Evolutionary conservation across 2,329 filamentous ascomycete species (phyloP).

Genomic region (Pseudogymnoascus sp.): DNA sequence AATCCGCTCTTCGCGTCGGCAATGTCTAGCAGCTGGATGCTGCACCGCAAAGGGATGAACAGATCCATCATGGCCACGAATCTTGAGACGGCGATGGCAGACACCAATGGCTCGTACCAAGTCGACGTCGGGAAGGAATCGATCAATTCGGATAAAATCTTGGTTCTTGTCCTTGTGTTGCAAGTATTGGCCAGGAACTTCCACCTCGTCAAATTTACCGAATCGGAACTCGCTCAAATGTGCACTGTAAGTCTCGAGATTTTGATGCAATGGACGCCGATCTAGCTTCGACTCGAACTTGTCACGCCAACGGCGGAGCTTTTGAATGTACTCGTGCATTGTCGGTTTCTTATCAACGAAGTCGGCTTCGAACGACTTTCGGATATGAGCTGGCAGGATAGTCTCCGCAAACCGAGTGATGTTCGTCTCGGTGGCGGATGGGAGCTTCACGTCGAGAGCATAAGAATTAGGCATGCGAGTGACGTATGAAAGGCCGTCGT

Average conservation of each 20-base stretch:
- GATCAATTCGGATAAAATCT: conserved; percentile 94
- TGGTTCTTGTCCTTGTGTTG: conserved; percentile 99
- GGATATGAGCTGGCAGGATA: conserved; percentile 87
- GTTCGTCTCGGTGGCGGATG: conserved; percentile 83
- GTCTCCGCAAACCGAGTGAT: conserved; percentile 96
- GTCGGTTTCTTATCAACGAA: conserved; percentile 93
- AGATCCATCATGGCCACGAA: conserved; percentile 94
- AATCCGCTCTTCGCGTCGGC: conserved; percentile 87
- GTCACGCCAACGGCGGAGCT: conserved; percentile 89
- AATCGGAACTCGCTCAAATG: conserved; percentile 95
- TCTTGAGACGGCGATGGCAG: conserved; percentile 87
- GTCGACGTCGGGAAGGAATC: conserved; percentile 91
- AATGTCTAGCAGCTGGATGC: conserved; percentile 86
- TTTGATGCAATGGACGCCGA: conserved; percentile 52
- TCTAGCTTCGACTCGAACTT: conserved; percentile 98
- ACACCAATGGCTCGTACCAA: conserved; percentile 83
- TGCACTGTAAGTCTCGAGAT: conserved; percentile 75
- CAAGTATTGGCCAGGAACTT: conserved; percentile 93
- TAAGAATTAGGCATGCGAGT: conserved; percentile 80
- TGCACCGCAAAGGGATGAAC: conserved; percentile 96
- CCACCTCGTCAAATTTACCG: conserved; percentile 96
- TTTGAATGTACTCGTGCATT: conserved; percentile 98
- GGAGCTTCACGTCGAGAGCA: conserved; percentile 84
- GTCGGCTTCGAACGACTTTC: conserved; percentile 94
- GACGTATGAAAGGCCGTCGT: conserved; percentile 90